Conservation (phyloP, 2,329 filamentous ascomycete genomes). For the Penicillium hesseltinei region DNA sequence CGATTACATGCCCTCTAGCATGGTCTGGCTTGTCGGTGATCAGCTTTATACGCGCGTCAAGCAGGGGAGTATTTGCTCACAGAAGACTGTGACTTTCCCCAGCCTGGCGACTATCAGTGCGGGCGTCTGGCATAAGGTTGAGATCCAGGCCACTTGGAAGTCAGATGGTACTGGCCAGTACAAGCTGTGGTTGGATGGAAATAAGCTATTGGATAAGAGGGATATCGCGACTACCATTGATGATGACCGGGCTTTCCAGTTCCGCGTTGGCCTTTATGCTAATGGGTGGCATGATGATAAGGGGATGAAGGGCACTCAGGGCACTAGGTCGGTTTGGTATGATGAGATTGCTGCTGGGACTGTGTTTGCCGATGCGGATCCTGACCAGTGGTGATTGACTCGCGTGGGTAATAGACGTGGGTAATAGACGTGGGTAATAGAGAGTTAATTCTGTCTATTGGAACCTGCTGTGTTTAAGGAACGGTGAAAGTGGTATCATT, state of each 20-base stretch:
- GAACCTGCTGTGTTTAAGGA: too few species aligned
- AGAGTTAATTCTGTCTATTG: too few species aligned
- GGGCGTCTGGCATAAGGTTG: constrained; percentile 50
- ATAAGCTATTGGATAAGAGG: constrained; percentile 44
- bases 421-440: not conserved
- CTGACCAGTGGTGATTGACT: constrained; percentile 12
- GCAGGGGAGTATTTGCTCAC: constrained; percentile 39
- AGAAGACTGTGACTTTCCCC: constrained; percentile 33
- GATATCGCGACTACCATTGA: constrained; percentile 48
- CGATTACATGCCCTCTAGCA: constrained; percentile 50
- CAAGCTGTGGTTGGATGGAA: constrained; percentile 51
- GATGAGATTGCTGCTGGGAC: constrained; percentile 50
- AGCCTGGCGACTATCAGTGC: constrained; percentile 42
- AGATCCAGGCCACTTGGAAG: constrained; percentile 49
- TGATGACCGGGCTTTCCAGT: constrained; percentile 47
- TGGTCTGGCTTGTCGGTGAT: constrained; percentile 50
- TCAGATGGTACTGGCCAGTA: constrained; percentile 46
- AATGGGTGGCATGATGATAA: constrained; percentile 51
- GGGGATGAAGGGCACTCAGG: constrained; percentile 41
- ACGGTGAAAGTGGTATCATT: too few species aligned
- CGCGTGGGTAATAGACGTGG: not conserved
- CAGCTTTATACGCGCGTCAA: constrained; percentile 49
- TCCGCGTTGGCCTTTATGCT: constrained; percentile 50
- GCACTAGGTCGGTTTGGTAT: constrained; percentile 50
- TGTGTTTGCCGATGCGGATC: constrained; percentile 43